Evolutionary conservation across 2,329 filamentous ascomycete species (phyloP).

Genomic region (Westerdykella ornata): DNA sequence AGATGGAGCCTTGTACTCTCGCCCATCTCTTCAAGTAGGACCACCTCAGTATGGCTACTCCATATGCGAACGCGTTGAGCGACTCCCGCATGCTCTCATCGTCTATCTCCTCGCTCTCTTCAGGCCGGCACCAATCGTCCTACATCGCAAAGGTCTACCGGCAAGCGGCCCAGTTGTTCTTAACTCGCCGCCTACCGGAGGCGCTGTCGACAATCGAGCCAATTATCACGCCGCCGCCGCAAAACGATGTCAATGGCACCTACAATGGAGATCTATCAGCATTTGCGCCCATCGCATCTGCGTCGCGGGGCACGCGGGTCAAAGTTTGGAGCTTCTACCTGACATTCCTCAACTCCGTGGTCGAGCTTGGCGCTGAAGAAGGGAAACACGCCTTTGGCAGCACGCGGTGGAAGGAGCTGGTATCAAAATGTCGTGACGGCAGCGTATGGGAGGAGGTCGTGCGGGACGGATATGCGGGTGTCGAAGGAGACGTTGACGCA

Average conservation of each 20-base stretch:
- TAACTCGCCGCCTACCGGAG: slow-evolving; percentile 88
- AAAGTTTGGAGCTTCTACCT: slow-evolving; percentile 98
- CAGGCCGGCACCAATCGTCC: slow-evolving; percentile 58
- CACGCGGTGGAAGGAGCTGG: slow-evolving; percentile 75
- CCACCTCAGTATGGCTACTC: slow-evolving; percentile 37
- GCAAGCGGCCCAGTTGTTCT: slow-evolving; percentile 86
- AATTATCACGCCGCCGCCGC: slow-evolving; percentile 58
- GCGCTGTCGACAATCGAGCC: slow-evolving; percentile 78
- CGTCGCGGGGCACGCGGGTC: slow-evolving; percentile 74
- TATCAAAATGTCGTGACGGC: slow-evolving; percentile 78
- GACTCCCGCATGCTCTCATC: slow-evolving; percentile 55
- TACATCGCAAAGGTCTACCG: slow-evolving; percentile 89
- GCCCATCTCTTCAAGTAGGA: slow-evolving; percentile 5
- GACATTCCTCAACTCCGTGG: slow-evolving; percentile 82
- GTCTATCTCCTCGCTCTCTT: slow-evolving; percentile 63
- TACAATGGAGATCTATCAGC: slow-evolving; percentile 19
- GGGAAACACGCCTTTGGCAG: slow-evolving; percentile 83
- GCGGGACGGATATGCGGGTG: slow-evolving; percentile 75
- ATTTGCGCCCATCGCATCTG: slow-evolving; percentile 67
- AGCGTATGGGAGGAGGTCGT: slow-evolving; percentile 93
- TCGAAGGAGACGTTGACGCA: slow-evolving; percentile 84
- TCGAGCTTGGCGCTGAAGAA: slow-evolving; percentile 83
- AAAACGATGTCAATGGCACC: slow-evolving; percentile 20
- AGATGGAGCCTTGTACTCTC: slow-evolving; percentile 6
- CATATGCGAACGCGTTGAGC: slow-evolving; percentile 46